Conservation (phyloP, 768 basidiomycete species). For the Lactarius psammicola region DNA sequence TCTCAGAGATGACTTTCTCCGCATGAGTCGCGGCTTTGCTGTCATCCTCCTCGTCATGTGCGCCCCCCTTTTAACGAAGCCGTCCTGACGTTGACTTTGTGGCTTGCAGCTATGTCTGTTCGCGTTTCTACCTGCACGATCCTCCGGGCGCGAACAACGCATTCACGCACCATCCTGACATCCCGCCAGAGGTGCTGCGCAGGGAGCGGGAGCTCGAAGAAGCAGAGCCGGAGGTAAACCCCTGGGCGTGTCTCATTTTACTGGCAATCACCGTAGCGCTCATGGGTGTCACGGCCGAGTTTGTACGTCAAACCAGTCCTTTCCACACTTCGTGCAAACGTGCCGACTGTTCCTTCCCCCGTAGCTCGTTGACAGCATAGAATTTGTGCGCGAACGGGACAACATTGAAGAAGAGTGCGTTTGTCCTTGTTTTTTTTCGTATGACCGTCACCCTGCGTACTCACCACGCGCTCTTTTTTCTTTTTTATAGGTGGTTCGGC, state of each 20-base stretch:
- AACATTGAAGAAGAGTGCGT: conserved; percentile 54
- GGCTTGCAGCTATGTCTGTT: conserved; percentile 54
- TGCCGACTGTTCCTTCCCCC: background rate
- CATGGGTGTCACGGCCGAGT: conserved; percentile 71
- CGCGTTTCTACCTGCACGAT: conserved; percentile 67
- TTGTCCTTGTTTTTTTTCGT: no score
- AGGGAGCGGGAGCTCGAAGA: conserved; percentile 43
- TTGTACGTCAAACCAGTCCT: conserved; percentile 41
- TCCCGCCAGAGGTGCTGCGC: conserved; percentile 34
- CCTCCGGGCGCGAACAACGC: conserved; percentile 60
- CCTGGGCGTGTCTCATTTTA: conserved; percentile 57
- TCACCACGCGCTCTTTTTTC: background rate
- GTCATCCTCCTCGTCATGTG: conserved; percentile 61
- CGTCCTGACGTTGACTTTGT: conserved; percentile 1
- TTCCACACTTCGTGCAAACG: background rate
- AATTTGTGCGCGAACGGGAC: conserved; percentile 46
- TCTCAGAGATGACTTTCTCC: conserved; percentile 49
- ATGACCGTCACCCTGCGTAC: conserved; percentile 4
- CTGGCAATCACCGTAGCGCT: conserved; percentile 53
- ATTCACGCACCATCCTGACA: conserved; percentile 42
- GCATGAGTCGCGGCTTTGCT: conserved; percentile 64
- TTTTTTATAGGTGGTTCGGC: conserved; percentile 60
- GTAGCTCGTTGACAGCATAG: conserved; percentile 65
- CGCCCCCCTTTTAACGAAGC: conserved; percentile 29
- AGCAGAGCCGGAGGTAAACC: conserved; percentile 59